A percentile compares a stretch with the other conserved stretches of the same genome.
These are phyloP conservation scores for Podila clonocystis DNA, from an alignment of 192 early-diverging fungal genomes.

Conservation along the genomic window DNA sequence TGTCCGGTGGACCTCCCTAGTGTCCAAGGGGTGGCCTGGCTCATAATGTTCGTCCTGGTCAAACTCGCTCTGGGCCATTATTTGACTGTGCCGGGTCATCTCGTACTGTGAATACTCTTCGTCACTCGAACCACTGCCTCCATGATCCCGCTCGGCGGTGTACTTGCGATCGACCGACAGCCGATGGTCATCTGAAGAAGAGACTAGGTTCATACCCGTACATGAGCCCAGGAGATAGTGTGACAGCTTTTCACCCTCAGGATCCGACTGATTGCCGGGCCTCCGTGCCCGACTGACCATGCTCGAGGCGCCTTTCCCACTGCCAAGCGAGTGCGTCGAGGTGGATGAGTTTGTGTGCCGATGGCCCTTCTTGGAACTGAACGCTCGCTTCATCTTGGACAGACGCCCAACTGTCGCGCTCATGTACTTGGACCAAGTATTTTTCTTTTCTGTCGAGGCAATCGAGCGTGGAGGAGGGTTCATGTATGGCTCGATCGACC, in stretches of 20 bases:
- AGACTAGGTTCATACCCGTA: not conserved
- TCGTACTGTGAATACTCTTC: constrained; percentile 3
- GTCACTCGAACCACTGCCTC: constrained; percentile 28
- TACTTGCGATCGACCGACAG: not conserved
- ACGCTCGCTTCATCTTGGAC: constrained; percentile 35
- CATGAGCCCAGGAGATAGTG: constrained; percentile 2
- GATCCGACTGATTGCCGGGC: not conserved
- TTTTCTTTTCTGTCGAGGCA: constrained; percentile 25
- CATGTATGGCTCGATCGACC: constrained; percentile 27
- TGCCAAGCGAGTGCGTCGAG: not conserved
- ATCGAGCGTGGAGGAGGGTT: constrained; percentile 10
- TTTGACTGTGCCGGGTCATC: not conserved
- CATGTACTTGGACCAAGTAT: constrained; percentile 47
- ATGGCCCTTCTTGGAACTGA: constrained; percentile 18
- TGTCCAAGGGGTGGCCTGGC: not conserved
- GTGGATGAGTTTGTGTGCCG: constrained; percentile 2
- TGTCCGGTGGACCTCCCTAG: not conserved
- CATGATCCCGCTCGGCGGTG: not conserved
- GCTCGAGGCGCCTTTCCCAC: not conserved
- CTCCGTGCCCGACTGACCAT: not conserved
- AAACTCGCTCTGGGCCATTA: not conserved
- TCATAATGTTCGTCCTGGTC: not conserved
- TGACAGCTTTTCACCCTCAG: not conserved
- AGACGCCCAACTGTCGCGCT: constrained; percentile 30
- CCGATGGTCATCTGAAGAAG: constrained; percentile 10